Percentiles rank a stretch among this genome's conserved stretches.
Evolutionary conservation across 2,329 filamentous ascomycete genomes (phyloP).

Genomic region (Aspergillus pseudoviridinutans): DNA sequence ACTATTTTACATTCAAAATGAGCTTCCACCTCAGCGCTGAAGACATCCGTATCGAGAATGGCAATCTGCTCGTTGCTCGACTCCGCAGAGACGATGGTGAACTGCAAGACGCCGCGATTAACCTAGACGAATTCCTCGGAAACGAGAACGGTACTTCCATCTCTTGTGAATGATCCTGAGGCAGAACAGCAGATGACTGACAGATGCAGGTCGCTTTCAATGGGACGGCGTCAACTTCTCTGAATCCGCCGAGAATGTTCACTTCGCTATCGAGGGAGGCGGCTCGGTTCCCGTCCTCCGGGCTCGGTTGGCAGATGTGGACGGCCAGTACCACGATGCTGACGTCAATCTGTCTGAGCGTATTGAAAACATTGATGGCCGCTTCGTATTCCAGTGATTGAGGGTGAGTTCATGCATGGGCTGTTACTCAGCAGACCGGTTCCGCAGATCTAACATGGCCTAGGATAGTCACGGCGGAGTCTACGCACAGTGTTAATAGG

Average conservation of each 20-base stretch:
- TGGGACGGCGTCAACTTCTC: constrained; percentile 15
- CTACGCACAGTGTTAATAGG: neutral
- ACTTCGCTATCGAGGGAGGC: constrained; percentile 14
- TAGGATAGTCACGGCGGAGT: neutral
- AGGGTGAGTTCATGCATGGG: neutral
- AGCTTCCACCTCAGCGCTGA: constrained; percentile 16
- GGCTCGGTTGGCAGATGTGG: constrained; percentile 2
- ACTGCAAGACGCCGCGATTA: constrained; percentile 2
- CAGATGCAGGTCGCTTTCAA: constrained; percentile 11
- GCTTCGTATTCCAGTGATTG: constrained; percentile 1
- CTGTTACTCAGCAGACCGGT: neutral
- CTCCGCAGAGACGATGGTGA: constrained; percentile 8
- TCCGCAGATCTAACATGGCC: neutral
- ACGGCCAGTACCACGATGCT: neutral
- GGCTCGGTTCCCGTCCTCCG: constrained; percentile 16
- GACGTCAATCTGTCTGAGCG: constrained; percentile 18
- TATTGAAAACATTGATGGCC: constrained; percentile 4
- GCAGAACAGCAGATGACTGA: neutral
- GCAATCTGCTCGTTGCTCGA: constrained; percentile 9
- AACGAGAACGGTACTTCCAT: constrained; percentile 13
- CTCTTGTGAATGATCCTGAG: neutral
- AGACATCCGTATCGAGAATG: constrained; percentile 12
- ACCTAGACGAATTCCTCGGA: constrained; percentile 15
- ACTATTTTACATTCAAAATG: constrained; percentile 9
- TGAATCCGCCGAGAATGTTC: constrained; percentile 6